Evolutionary conservation across 108 stramenopile genomes (phyloP).

Genomic region (Epithemia pelagica): DNA sequence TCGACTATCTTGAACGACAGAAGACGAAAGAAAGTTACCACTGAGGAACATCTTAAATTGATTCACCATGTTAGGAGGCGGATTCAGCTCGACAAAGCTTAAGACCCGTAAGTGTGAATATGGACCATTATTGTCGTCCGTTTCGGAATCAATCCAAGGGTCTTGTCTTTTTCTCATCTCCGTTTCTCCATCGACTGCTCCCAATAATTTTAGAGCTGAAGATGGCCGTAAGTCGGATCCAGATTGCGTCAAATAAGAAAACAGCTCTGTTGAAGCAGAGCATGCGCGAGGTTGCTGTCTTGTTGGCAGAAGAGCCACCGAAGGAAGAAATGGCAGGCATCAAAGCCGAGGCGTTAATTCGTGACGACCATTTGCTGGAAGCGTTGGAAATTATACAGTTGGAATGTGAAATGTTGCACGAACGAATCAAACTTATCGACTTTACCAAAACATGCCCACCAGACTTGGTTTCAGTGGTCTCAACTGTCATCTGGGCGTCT

Average conservation of each 20-base stretch:
- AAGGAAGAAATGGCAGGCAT: slow-evolving; percentile 91
- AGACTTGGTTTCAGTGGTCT: slow-evolving; percentile 60
- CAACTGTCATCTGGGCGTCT: slow-evolving; percentile 77
- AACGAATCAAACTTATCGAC: slow-evolving; percentile 67
- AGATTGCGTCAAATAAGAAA: slow-evolving; percentile 83
- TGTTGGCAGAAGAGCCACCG: slow-evolving; percentile 75
- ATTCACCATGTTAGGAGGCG: slow-evolving; percentile 37
- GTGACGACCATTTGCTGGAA: slow-evolving; percentile 82
- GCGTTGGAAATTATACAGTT: slow-evolving; percentile 82
- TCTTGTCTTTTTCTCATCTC: no score
- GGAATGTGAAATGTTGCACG: slow-evolving; percentile 71
- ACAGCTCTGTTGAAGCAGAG: slow-evolving; percentile 73
- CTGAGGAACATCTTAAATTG: no score
- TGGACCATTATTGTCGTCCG: no score
- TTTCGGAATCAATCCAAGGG: no score
- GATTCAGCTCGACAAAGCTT: slow-evolving; percentile 48
- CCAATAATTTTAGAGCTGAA: slow-evolving; percentile 12
- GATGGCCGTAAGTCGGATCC: slow-evolving; percentile 84
- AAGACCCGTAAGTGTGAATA: slow-evolving; percentile 45
- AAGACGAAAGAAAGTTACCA: no score
- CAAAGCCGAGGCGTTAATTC: slow-evolving; percentile 79
- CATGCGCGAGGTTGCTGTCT: slow-evolving; percentile 74
- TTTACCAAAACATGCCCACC: slow-evolving; percentile 62
- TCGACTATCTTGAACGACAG: no score
- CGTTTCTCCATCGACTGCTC: no score